These are phyloP conservation scores for Lipomyces kockii DNA, from an alignment of 805 yeast genomes.

Conservation along the genomic window DNA sequence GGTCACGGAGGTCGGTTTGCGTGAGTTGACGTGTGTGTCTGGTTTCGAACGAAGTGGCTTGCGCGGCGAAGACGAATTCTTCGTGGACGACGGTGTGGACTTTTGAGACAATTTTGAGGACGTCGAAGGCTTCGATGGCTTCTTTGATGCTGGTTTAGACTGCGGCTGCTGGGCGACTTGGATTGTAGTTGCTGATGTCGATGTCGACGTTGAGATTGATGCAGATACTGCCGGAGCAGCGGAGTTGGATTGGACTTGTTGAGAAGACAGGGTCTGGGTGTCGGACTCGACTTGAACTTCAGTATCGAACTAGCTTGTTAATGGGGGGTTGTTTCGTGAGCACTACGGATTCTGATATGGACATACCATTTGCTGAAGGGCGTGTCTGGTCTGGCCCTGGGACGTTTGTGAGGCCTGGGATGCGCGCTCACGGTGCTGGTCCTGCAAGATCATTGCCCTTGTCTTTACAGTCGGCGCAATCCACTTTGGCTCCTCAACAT, in stretches of 20 bases:
- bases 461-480: background rate
- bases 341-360: too few relatives aligned
- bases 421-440: background rate
- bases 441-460: background rate
- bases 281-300: background rate
- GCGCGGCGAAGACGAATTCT: background rate
- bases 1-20: background rate
- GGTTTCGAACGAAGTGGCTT: background rate
- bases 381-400: constrained; percentile 6
- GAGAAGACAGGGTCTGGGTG: constrained; percentile 1
- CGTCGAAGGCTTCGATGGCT: background rate
- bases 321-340: too few relatives aligned
- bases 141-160: background rate
- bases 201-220: too few relatives aligned
- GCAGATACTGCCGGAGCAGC: background rate
- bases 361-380: constrained; percentile 4
- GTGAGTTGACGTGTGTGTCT: background rate
- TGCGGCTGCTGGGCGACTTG: background rate
- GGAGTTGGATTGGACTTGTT: background rate
- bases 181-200: too few relatives aligned
- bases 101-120: background rate
- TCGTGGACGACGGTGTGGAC: background rate
- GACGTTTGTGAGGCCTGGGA: background rate
- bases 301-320: constrained; percentile 5
- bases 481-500: constrained; percentile 25